phyloP scores from a whole-genome alignment of 2,329 filamentous ascomycete genomes.

The Didymella sp. region DNA sequence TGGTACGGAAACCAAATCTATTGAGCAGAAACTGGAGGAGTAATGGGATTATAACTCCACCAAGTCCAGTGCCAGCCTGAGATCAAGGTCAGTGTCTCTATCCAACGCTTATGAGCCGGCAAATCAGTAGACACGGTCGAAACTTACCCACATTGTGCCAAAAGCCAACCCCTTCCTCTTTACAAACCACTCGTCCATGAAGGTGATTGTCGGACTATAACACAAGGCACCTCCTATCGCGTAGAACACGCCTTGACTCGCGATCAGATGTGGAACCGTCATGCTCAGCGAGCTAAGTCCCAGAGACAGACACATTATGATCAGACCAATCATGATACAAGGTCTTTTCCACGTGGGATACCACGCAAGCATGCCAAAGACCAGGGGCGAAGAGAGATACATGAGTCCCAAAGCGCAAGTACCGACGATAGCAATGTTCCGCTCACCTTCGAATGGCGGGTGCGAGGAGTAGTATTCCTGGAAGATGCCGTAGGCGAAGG shows the following conservation, averaged over 20 bases:
- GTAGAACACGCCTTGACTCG: constrained; percentile 68
- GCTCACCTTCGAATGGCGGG: constrained; percentile 61
- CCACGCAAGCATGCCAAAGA: constrained; percentile 45
- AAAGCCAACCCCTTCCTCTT: constrained; percentile 65
- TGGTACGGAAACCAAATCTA: constrained; percentile 51
- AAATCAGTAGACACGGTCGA: not conserved
- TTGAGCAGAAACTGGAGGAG: constrained; percentile 51
- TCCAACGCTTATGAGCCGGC: not conserved
- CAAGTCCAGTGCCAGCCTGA: constrained; percentile 49
- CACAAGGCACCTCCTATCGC: constrained; percentile 63
- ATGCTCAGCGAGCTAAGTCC: constrained; percentile 59
- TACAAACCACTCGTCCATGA: constrained; percentile 69
- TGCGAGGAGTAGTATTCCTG: constrained; percentile 71
- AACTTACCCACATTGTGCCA: constrained; percentile 64
- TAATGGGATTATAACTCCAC: constrained; percentile 55
- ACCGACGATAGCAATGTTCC: constrained; percentile 67
- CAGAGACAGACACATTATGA: constrained; percentile 46
- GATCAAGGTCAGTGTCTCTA: not conserved
- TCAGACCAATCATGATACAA: constrained; percentile 44
- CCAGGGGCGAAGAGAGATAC: constrained; percentile 54
- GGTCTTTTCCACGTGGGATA: constrained; percentile 44
- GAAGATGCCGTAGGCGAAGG: constrained; percentile 73
- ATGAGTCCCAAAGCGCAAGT: constrained; percentile 65
- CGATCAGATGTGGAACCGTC: constrained; percentile 62
- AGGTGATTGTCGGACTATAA: constrained; percentile 64